These are phyloP conservation scores for Xerocomus brunneocitrinus DNA, from an alignment of 768 basidiomycete genomes.

Conservation along the genomic window DNA sequence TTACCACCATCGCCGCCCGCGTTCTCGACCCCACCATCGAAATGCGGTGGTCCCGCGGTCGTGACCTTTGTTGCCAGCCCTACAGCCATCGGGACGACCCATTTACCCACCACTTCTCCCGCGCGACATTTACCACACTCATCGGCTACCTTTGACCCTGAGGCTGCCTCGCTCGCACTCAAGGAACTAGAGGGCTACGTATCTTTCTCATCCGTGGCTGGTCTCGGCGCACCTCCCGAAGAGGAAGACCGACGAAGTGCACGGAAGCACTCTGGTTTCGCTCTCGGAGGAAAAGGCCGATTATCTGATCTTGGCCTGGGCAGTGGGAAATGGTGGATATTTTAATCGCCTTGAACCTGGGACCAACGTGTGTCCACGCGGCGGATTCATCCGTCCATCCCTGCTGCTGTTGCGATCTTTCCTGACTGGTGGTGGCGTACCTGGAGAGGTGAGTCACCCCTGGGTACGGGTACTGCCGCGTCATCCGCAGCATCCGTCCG, in stretches of 20 bases:
- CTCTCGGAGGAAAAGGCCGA: slow-evolving; percentile 17
- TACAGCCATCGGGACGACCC: slow-evolving; percentile 8
- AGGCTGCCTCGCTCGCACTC: slow-evolving; percentile 55
- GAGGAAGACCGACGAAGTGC: slow-evolving; percentile 33
- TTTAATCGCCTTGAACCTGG: slow-evolving; percentile 11
- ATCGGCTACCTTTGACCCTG: slow-evolving; percentile 54
- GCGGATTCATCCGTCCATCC: neutral
- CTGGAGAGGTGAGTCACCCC: slow-evolving; percentile 23
- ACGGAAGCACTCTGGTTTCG: slow-evolving; percentile 17
- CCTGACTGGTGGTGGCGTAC: slow-evolving; percentile 2
- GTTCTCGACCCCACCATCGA: slow-evolving; percentile 29
- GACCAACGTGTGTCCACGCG: slow-evolving; percentile 2
- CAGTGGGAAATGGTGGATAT: slow-evolving; percentile 32
- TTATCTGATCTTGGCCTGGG: slow-evolving; percentile 25
- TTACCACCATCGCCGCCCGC: slow-evolving; percentile 29
- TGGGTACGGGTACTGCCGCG: slow-evolving; percentile 2
- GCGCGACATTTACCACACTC: slow-evolving; percentile 10
- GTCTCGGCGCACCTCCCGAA: slow-evolving; percentile 57
- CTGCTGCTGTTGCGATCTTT: slow-evolving; percentile 5
- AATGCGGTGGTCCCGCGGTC: slow-evolving; percentile 19
- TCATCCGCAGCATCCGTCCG: slow-evolving; percentile 4
- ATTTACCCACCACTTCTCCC: slow-evolving; percentile 9
- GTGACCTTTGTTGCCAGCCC: slow-evolving; percentile 22
- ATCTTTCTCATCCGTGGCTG: slow-evolving; percentile 63
- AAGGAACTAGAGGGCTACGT: slow-evolving; percentile 59